Percentiles rank a stretch among this genome's conserved stretches.
These are phyloP conservation scores for Primulina eburnea DNA, from an alignment of 257 asterid genomes.

Conservation along the genomic window DNA sequence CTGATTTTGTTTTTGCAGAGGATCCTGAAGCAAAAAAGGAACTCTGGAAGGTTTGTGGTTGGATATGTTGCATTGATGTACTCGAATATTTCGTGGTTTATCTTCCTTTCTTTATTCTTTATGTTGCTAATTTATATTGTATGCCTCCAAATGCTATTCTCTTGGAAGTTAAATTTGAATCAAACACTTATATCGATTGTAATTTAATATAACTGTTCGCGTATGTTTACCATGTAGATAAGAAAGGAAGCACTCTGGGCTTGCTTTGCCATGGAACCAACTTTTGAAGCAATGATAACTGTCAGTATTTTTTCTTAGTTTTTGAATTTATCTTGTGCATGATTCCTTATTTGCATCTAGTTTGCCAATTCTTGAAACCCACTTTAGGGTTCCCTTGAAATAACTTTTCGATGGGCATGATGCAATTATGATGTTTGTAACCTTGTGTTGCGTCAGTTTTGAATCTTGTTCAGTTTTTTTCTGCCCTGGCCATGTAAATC, in stretches of 20 bases:
- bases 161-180: not conserved
- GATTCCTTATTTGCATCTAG: conserved; percentile 7
- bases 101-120: not conserved
- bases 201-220: conserved; percentile 14
- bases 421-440: not conserved
- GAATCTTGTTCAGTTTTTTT: not conserved
- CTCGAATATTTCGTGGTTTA: not conserved
- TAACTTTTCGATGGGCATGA: conserved; percentile 1
- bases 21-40: conserved; percentile 87
- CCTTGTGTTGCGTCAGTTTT: not conserved
- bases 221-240: conserved; percentile 45
- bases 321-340: not conserved
- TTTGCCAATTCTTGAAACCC: conserved; percentile 1
- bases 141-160: not conserved
- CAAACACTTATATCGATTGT: conserved; percentile 7
- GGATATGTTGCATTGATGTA: conserved; percentile 14
- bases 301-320: conserved; percentile 38
- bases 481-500: not conserved
- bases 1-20: conserved; percentile 87
- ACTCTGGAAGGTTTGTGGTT: conserved; percentile 74
- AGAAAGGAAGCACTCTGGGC: conserved; percentile 99
- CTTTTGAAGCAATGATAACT: conserved; percentile 79
- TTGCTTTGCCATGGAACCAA: conserved; percentile 86
- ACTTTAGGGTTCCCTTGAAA: not conserved
- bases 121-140: not conserved